Conservation (phyloP, 495 filamentous ascomycete genomes). For the Lasiosphaeria miniovina region DNA sequence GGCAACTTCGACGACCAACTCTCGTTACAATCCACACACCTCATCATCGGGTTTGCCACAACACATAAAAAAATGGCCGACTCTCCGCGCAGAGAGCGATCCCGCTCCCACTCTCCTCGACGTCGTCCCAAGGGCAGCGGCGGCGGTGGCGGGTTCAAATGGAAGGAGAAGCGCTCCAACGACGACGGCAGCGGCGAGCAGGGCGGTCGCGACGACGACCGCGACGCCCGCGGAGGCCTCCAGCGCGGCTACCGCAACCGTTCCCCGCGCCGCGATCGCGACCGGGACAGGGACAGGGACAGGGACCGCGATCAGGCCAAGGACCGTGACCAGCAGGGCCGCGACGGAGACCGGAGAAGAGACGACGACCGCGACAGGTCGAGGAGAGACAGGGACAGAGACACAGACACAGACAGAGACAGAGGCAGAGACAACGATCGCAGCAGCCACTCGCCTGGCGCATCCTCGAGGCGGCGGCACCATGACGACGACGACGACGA, state of each 20-base stretch:
- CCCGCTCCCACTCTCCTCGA: slow-evolving; percentile 36
- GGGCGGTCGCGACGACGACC: slow-evolving; percentile 38
- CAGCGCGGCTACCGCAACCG: slow-evolving; percentile 55
- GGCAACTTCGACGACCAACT: background rate
- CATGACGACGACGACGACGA: slow-evolving; percentile 15
- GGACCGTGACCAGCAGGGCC: slow-evolving; percentile 11
- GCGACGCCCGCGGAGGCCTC: slow-evolving; percentile 42
- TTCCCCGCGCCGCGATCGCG: slow-evolving; percentile 37
- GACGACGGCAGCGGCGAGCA: slow-evolving; percentile 50
- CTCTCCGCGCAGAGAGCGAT: slow-evolving; percentile 25
- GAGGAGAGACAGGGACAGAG: slow-evolving; percentile 21
- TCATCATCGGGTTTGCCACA: slow-evolving; percentile 4
- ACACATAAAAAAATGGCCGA: slow-evolving; percentile 26
- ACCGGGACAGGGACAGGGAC: slow-evolving; percentile 33
- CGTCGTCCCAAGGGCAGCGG: slow-evolving; percentile 40
- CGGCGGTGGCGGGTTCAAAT: slow-evolving; percentile 57
- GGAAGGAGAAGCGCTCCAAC: slow-evolving; percentile 62
- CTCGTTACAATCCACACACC: background rate
- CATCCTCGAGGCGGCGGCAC: slow-evolving; percentile 27
- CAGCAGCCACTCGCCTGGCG: slow-evolving; percentile 15
- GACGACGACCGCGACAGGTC: slow-evolving; percentile 7
- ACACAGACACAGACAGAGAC: slow-evolving; percentile 17
- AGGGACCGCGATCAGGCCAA: slow-evolving; percentile 21
- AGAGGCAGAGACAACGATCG: slow-evolving; percentile 20
- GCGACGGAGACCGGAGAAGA: slow-evolving; percentile 19